A percentile compares a stretch with the other conserved stretches of the same genome.
Evolutionary conservation across 2,329 filamentous ascomycete species (phyloP).

Genomic region (Cryphonectria japonica): DNA sequence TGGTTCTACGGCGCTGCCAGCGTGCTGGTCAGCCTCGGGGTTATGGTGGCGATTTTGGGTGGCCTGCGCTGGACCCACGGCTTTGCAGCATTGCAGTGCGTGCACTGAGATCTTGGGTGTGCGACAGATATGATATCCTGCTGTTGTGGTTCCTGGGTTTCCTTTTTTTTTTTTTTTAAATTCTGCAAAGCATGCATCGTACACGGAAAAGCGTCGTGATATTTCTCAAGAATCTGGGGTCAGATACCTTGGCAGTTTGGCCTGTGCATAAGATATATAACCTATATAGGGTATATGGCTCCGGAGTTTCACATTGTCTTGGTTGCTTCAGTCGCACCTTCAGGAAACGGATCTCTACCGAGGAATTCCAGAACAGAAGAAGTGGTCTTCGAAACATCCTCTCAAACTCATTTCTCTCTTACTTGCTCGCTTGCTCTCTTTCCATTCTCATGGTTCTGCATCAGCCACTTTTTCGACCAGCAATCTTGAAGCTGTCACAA

Average conservation of each 20-base stretch:
- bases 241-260: not conserved
- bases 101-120: slow-evolving; percentile 32
- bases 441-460: not conserved
- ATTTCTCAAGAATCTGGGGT: not conserved
- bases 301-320: not conserved
- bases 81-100: slow-evolving; percentile 50
- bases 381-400: not conserved
- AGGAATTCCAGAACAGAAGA: not conserved
- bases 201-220: not conserved
- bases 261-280: too few species aligned
- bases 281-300: not conserved
- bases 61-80: slow-evolving; percentile 71
- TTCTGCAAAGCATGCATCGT: not conserved
- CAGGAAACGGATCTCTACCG: too few species aligned
- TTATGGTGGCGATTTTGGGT: slow-evolving; percentile 75
- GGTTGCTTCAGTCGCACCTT: not conserved
- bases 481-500: not conserved
- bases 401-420: not conserved
- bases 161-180: not conserved
- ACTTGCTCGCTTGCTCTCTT: not conserved
- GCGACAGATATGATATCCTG: not conserved
- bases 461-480: not conserved
- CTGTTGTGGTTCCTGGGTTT: not conserved
- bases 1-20: slow-evolving; percentile 72
- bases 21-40: slow-evolving; percentile 58